These are phyloP conservation scores for Ceratocystis cacaofunesta DNA, from an alignment of 2,329 filamentous ascomycete species.

Conservation along the genomic window DNA sequence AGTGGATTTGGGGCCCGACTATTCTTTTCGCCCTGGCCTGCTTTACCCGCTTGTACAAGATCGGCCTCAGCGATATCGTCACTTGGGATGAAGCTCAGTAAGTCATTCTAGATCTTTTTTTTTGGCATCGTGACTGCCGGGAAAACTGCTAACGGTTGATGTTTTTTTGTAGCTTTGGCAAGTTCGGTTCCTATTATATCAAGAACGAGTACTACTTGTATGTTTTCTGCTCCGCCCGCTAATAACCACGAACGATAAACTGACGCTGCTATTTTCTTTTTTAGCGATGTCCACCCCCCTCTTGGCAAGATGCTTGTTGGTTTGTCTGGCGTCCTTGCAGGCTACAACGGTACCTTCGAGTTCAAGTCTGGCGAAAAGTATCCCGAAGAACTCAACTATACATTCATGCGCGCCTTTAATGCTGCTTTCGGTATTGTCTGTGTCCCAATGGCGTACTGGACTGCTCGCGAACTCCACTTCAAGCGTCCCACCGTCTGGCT, in stretches of 20 bases:
- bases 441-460: conserved; percentile 88
- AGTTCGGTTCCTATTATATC: conserved; percentile 97
- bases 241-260: not conserved
- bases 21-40: conserved; percentile 47
- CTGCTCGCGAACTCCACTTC: conserved; percentile 79
- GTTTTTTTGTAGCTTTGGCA: conserved; percentile 52
- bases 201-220: conserved; percentile 97
- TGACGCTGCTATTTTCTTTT: not conserved
- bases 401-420: conserved; percentile 97
- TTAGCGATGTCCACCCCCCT: conserved; percentile 59
- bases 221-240: conserved; percentile 3
- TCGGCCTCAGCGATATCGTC: conserved; percentile 51
- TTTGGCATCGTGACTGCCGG: not conserved
- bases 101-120: conserved; percentile 22
- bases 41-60: conserved; percentile 55
- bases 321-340: conserved; percentile 85
- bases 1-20: conserved; percentile 45
- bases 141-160: not conserved
- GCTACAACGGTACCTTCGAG: conserved; percentile 98
- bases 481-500: conserved; percentile 82
- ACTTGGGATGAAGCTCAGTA: conserved; percentile 55
- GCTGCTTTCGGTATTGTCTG: conserved; percentile 85
- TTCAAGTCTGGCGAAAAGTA: conserved; percentile 98
- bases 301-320: conserved; percentile 98
- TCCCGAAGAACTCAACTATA: conserved; percentile 85